Evolutionary conservation across 108 stramenopile genomes (phyloP), one percentile per base, ranked within the genome.

Genomic region (Epithemia pelagica): DNA sequence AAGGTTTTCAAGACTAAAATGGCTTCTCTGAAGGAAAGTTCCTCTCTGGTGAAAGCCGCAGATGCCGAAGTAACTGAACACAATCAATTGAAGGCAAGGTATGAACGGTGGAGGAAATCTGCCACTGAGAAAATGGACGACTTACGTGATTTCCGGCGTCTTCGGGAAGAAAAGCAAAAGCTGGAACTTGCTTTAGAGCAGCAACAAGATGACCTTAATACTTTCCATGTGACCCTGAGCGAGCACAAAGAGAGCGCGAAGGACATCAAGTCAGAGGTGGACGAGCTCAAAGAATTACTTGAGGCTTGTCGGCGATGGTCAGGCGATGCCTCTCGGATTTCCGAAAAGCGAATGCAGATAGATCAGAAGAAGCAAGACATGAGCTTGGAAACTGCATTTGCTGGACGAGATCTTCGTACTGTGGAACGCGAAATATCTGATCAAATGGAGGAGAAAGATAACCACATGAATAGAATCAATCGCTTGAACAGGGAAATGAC

Each of bases 401-500:
- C 78, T 32, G 77, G 74, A 0, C 66, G 87, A n/a, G 82, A 84
- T 58, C 70, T 92, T 32, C 74, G 77, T 31, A 75, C 76, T 29
- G 88, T 86, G 21, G 88, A 89, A 60, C 65, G 54, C 31, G 84
- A 87, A 52, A 68, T 92, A 1, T 29, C 71, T 3, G 78, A 84
- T 0, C 52, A 59, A 8, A 65, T 53, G 0, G 71, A 77, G 28
- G 73, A 78, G 27, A 87, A 88, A 67, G 89, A 89, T 60, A 57
- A 73, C 21, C 69, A 82, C 23, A 80, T 78, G 33, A 60, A 64
- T 0, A 68, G 78, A 56, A 88, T 87, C 54, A 81, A 73, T 52
- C 72, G 64, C 46, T 62, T 87, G n/a, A 90, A 94, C 67, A 83
- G 81, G 56, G 86, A 94, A 61, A 66, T 76, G 63, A 72, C 76